Percentiles rank a stretch among this genome's conserved stretches.
These are phyloP conservation scores for Cyclostephanos invisitatus DNA, from an alignment of 108 stramenopile genomes.

Conservation along the genomic window DNA sequence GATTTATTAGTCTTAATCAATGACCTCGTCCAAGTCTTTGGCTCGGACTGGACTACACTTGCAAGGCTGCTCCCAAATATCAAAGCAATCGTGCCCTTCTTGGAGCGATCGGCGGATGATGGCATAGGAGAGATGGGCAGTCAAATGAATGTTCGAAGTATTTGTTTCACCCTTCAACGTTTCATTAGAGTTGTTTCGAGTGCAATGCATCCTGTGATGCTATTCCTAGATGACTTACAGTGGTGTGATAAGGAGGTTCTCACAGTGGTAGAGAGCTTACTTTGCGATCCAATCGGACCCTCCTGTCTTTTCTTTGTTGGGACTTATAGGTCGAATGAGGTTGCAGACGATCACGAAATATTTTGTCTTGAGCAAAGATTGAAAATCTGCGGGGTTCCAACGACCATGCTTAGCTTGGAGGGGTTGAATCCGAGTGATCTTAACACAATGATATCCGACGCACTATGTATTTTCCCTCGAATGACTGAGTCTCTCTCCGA, in stretches of 20 bases:
- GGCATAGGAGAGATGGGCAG: neutral
- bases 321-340: slow-evolving; percentile 33
- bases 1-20: slow-evolving; percentile 3
- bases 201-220: slow-evolving; percentile 15
- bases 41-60: slow-evolving; percentile 21
- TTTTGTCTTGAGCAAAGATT: slow-evolving; percentile 23
- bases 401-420: slow-evolving; percentile 12
- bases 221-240: slow-evolving; percentile 41
- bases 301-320: slow-evolving; percentile 42
- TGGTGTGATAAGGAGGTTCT: slow-evolving; percentile 34
- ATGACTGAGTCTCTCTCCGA: slow-evolving; percentile 8
- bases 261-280: slow-evolving; percentile 28
- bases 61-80: slow-evolving; percentile 32
- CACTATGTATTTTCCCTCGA: slow-evolving; percentile 11
- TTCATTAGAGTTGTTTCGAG: too few species aligned
- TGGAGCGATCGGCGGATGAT: neutral
- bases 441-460: neutral
- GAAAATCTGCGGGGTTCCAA: slow-evolving; percentile 9
- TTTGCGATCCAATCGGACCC: slow-evolving; percentile 20
- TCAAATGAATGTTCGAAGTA: slow-evolving; percentile 31
- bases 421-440: slow-evolving; percentile 25
- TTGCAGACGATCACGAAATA: slow-evolving; percentile 26
- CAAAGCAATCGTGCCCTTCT: slow-evolving; percentile 1
- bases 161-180: slow-evolving; percentile 38
- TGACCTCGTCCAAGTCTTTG: slow-evolving; percentile 25